Percentiles rank a stretch among this genome's conserved stretches.
These are phyloP conservation scores for Fomes fomentarius DNA, from an alignment of 1,284 basidiomycete genomes.

Conservation along the genomic window DNA sequence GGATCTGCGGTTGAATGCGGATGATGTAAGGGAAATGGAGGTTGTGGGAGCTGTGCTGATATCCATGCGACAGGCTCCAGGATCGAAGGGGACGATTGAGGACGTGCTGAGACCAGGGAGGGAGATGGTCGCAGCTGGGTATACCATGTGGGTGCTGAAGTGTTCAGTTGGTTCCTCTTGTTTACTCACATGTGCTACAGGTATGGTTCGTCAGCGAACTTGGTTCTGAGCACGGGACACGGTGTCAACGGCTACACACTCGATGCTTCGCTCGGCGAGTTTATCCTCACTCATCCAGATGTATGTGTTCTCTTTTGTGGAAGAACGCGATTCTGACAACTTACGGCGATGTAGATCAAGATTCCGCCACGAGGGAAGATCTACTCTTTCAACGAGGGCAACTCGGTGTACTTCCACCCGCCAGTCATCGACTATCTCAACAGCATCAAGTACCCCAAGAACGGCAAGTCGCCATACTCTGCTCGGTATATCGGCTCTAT, in stretches of 20 bases:
- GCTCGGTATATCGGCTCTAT: conserved; percentile 98
- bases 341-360: conserved; percentile 63
- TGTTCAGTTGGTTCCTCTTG: conserved; percentile 3
- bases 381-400: conserved; percentile 99
- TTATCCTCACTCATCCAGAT: conserved; percentile 98
- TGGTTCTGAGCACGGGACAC: conserved; percentile 93
- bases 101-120: conserved; percentile 94
- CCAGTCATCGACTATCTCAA: conserved; percentile 90
- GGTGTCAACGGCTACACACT: conserved; percentile 99
- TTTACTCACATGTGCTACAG: conserved; percentile 41
- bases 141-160: conserved; percentile 76
- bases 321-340: conserved; percentile 9
- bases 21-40: background rate
- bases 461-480: conserved; percentile 83
- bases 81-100: conserved; percentile 75
- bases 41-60: conserved; percentile 8
- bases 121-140: conserved; percentile 98
- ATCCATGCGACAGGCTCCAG: conserved; percentile 56
- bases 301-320: conserved; percentile 43
- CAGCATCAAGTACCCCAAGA: conserved; percentile 89
- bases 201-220: conserved; percentile 98
- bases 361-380: conserved; percentile 97
- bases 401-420: conserved; percentile 91
- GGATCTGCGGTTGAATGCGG: background rate
- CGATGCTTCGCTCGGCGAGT: conserved; percentile 95